Percentiles rank a stretch among this genome's conserved stretches.
phyloP scores from a whole-genome alignment of 257 asterid genomes.

The Solanum sparsipilum region DNA sequence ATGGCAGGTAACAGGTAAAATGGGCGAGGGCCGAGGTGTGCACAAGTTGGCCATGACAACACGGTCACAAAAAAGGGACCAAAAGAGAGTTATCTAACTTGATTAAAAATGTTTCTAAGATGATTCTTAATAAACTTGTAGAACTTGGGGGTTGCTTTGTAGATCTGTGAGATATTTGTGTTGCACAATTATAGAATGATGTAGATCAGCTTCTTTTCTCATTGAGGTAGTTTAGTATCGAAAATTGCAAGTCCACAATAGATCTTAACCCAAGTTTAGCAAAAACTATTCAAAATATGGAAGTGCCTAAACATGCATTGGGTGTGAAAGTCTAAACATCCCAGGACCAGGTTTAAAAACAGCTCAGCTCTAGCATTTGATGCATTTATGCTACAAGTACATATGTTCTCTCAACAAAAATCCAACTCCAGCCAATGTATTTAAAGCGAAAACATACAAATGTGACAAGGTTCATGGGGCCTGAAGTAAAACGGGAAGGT shows the following conservation, averaged over 20 bases:
- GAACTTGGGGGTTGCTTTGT: neutral
- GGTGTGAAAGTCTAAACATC: neutral
- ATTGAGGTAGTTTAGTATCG: neutral
- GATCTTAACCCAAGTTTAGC: neutral
- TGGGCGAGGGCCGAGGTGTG: no score
- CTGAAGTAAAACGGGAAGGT: neutral
- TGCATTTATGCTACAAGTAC: neutral
- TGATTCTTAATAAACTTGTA: neutral
- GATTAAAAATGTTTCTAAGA: neutral
- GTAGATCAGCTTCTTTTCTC: neutral
- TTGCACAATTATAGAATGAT: neutral
- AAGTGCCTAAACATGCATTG: neutral
- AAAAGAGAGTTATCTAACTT: neutral
- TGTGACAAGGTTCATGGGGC: neutral
- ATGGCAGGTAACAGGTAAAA: neutral
- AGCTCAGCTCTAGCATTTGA: neutral
- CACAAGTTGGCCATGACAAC: neutral
- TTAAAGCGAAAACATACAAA: neutral
- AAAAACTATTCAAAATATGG: neutral
- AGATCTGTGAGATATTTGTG: neutral
- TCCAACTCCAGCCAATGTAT: neutral
- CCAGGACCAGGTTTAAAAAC: neutral
- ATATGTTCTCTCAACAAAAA: neutral
- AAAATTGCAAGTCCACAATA: neutral
- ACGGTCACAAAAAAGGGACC: neutral